phyloP scores from a whole-genome alignment of 176 grass and related monocot species.

The Chloris gayana region DNA sequence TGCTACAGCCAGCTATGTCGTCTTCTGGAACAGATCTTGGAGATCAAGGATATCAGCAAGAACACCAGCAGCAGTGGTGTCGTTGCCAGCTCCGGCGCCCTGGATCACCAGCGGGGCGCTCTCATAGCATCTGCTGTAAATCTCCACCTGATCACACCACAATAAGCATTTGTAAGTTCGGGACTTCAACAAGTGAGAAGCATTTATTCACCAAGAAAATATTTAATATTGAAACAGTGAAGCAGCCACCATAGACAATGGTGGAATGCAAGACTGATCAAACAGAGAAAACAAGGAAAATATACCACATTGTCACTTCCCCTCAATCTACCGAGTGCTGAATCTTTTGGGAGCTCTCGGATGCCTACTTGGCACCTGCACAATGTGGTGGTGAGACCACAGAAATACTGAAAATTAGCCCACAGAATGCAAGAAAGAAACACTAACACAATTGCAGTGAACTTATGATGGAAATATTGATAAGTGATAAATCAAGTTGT shows the following conservation, averaged over 20 bases:
- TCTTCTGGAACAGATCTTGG: slow-evolving; percentile 70
- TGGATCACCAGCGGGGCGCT: slow-evolving; percentile 91
- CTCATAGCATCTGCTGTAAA: slow-evolving; percentile 90
- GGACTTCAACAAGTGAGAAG: neutral
- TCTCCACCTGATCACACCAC: slow-evolving; percentile 66
- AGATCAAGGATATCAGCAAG: slow-evolving; percentile 87
- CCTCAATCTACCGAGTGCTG: slow-evolving; percentile 82
- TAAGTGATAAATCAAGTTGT: neutral
- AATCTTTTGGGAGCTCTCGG: slow-evolving; percentile 85
- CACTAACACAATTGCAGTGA: neutral
- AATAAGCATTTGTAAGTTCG: neutral
- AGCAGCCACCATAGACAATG: neutral
- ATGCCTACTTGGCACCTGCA: slow-evolving; percentile 86
- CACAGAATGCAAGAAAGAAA: neutral
- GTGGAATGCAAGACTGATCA: neutral
- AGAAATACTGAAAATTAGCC: neutral
- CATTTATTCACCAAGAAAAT: neutral
- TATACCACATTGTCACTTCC: slow-evolving; percentile 98
- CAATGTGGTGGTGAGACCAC: slow-evolving; percentile 6
- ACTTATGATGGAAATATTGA: neutral
- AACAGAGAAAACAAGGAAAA: neutral
- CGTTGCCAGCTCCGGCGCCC: slow-evolving; percentile 89
- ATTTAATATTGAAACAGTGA: too few relatives aligned
- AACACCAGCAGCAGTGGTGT: slow-evolving; percentile 85
- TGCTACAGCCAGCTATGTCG: neutral